Conservation (phyloP, 306 rosid genomes). For the Dryas octopetala region DNA sequence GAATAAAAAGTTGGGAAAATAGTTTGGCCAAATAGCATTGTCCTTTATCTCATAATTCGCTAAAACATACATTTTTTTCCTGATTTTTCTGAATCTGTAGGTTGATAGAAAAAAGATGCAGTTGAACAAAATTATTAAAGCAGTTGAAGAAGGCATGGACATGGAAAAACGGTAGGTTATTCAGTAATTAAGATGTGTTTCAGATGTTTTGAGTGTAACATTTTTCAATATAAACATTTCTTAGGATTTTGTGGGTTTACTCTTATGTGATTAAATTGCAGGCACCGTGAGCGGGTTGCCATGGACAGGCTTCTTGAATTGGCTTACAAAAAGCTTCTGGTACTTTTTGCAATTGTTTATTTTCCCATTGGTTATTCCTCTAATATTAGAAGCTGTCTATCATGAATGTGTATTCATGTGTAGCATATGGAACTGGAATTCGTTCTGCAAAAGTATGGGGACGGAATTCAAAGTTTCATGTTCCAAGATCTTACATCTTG, state of each 20-base stretch:
- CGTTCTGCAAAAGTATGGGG: neutral
- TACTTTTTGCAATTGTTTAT: slow-evolving; percentile 27
- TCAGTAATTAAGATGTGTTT: slow-evolving; percentile 18
- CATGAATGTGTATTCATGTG: neutral
- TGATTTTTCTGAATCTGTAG: slow-evolving; percentile 35
- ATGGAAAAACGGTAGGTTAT: slow-evolving; percentile 54
- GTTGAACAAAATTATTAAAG: slow-evolving; percentile 46
- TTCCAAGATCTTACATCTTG: neutral
- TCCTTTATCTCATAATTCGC: neutral
- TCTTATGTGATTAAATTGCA: slow-evolving; percentile 35
- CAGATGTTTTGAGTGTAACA: slow-evolving; percentile 8
- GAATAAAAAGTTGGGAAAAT: too few species aligned
- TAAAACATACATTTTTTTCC: neutral
- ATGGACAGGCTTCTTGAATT: slow-evolving; percentile 75
- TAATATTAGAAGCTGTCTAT: neutral
- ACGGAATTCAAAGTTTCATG: neutral
- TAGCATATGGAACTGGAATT: neutral
- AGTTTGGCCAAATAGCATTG: too few species aligned
- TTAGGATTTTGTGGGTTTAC: slow-evolving; percentile 23
- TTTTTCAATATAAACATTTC: slow-evolving; percentile 4
- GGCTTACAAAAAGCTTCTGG: slow-evolving; percentile 84
- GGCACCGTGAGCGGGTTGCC: slow-evolving; percentile 75
- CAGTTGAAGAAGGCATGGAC: slow-evolving; percentile 58
- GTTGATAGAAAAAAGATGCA: slow-evolving; percentile 53
- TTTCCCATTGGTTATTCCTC: slow-evolving; percentile 12